Evolutionary conservation across 23 red algal species (phyloP), one percentile per base, ranked within the genome.

Genomic region (Gracilaria domingensis): DNA sequence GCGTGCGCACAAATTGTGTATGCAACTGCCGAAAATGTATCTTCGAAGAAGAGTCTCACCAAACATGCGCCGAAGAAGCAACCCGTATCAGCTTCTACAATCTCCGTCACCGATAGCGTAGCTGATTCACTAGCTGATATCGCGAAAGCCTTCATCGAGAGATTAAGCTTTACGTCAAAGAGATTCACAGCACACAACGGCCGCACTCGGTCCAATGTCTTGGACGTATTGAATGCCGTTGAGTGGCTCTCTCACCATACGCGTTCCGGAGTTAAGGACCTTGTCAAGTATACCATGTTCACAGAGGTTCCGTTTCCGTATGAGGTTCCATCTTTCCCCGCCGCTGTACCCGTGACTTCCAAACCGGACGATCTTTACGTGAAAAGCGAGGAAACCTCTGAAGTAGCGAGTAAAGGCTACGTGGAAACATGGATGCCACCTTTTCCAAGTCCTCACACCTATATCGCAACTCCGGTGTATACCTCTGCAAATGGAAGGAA

Each of bases 361-460:
- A 60, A 69, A 53, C 34, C 57, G 18, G 51, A 49, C 37, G 76
- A 55, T 39, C 24, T 83, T 24, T 83, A 65, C 47, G 90, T 85
- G 59, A 69, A 58, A 49, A 45, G 37, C 14, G 90, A 79, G 18
- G 65, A 56, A 67, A 14, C 24, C 13, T 45, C 39, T 30, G 51
- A 80, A 24, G n/a, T 53, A 51, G 4, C 29, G 25, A 61, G 8
- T 33, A 75, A 45, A 60, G 28, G 51, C 62, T 93, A 44, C 49
- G 70, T 84, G n/a, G 90, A 93, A 47, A 42, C 64, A 32, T 93
- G 90, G 90, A 93, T 93, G 90, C 90, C 90, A 39, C 80, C 80
- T 14, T 54, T 93, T 8, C 90, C 90, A 70, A 72, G 54, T 72
- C 61, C 78, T 66, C 78, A 84, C 65, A 93, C 90, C 37, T 93